These are phyloP conservation scores for Cytospora leucostoma DNA, from an alignment of 2,329 filamentous ascomycete genomes.

Conservation along the genomic window DNA sequence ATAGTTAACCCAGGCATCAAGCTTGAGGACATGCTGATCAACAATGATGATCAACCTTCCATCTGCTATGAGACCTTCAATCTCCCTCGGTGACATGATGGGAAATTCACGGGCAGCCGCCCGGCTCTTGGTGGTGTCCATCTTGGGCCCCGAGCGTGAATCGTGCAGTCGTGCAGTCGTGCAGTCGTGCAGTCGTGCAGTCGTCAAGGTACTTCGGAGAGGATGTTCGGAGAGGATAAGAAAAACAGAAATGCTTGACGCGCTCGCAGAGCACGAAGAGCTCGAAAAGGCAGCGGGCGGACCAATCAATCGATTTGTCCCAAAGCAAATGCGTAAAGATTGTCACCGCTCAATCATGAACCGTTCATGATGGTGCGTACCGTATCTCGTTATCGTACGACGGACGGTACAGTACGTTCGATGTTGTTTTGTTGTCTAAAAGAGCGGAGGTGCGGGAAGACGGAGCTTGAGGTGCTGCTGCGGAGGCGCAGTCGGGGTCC, in stretches of 20 bases:
- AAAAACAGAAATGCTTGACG: too few species aligned
- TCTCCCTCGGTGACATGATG: constrained; percentile 52
- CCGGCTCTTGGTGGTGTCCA: constrained; percentile 22
- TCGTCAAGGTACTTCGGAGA: too few species aligned
- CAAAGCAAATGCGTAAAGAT: too few species aligned
- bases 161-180: too few species aligned
- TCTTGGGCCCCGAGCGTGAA: not conserved
- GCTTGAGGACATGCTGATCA: constrained; percentile 78
- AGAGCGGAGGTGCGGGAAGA: not conserved
- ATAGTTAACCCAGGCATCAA: constrained; percentile 84
- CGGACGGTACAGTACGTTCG: too few species aligned
- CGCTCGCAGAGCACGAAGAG: too few species aligned
- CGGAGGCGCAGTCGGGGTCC: too few species aligned
- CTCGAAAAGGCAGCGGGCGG: not conserved
- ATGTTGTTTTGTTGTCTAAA: too few species aligned
- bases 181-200: too few species aligned
- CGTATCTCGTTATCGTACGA: not conserved
- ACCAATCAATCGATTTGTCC: not conserved
- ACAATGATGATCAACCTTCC: constrained; percentile 80
- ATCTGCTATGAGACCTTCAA: constrained; percentile 82
- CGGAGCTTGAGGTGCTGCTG: too few species aligned
- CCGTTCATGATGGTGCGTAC: not conserved
- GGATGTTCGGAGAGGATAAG: too few species aligned
- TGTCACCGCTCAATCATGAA: not conserved
- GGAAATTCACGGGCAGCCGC: constrained; percentile 35